A percentile compares a stretch with the other conserved stretches of the same genome.
phyloP scores from a whole-genome alignment of 371 early-diverging fungal genomes.

The Mucor piriformis region DNA sequence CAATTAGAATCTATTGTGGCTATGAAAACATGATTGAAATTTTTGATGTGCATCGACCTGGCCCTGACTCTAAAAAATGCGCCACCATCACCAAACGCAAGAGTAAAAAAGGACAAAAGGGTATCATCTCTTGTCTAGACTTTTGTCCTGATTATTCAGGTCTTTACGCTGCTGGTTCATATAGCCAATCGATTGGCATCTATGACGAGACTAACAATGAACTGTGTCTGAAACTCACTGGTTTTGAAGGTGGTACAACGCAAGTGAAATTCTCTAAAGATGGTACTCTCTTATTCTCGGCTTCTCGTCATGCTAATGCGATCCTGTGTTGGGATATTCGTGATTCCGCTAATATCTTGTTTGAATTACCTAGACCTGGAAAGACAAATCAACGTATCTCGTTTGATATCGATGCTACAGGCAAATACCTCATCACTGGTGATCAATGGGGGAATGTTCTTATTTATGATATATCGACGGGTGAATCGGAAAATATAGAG shows the following conservation, averaged over 20 bases:
- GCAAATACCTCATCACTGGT: constrained; percentile 59
- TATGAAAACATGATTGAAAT: constrained; percentile 73
- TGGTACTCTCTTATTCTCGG: constrained; percentile 62
- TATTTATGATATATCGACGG: constrained; percentile 49
- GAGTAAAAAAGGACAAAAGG: constrained; percentile 71
- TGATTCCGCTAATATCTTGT: constrained; percentile 61
- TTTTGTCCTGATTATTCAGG: constrained; percentile 69
- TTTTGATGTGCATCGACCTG: constrained; percentile 50
- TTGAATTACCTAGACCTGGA: constrained; percentile 52
- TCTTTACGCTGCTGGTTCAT: constrained; percentile 73
- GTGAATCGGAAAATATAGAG: constrained; percentile 15
- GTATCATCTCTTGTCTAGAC: constrained; percentile 65
- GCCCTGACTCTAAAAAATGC: constrained; percentile 33
- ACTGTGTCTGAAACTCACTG: constrained; percentile 53
- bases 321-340: constrained; percentile 77
- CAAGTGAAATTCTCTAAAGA: constrained; percentile 68
- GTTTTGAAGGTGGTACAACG: constrained; percentile 43
- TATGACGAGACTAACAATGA: constrained; percentile 63
- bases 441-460: constrained; percentile 55
- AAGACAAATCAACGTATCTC: constrained; percentile 70
- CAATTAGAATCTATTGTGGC: constrained; percentile 65
- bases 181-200: constrained; percentile 63
- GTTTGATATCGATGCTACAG: constrained; percentile 67
- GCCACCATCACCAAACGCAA: constrained; percentile 63
- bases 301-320: constrained; percentile 55